These are phyloP conservation scores for Nigrograna mackinnonii DNA, from an alignment of 2,329 filamentous ascomycete genomes.

Conservation along the genomic window DNA sequence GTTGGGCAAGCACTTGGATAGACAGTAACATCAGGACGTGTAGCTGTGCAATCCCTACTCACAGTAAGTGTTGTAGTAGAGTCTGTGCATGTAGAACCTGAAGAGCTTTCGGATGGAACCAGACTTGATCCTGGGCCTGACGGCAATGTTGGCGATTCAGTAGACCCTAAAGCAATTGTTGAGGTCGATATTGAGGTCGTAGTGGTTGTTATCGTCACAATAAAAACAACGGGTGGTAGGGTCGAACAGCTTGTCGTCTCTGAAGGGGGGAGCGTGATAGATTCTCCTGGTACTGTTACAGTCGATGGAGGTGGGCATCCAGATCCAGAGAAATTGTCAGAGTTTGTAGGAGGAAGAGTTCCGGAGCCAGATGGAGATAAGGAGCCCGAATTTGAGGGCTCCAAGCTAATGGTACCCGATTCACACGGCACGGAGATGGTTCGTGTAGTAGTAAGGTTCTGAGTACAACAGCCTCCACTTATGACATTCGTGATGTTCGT, in stretches of 20 bases:
- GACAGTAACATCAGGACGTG: constrained; percentile 1
- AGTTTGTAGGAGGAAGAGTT: constrained; percentile 1
- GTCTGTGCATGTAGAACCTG: background rate
- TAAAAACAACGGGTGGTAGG: constrained; percentile 3
- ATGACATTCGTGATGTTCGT: constrained; percentile 4
- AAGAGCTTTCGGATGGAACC: background rate
- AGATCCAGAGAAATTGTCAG: background rate
- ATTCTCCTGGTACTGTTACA: constrained; percentile 1
- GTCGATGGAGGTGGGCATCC: constrained; percentile 5
- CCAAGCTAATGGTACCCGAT: too few species aligned
- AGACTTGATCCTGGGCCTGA: background rate
- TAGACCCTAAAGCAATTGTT: background rate
- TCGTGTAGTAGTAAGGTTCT: constrained; percentile 2
- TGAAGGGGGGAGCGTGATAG: background rate
- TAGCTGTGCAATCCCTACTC: background rate
- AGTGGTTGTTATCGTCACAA: constrained; percentile 4
- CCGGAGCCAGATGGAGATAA: too few species aligned
- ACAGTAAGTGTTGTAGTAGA: background rate
- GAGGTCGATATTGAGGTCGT: constrained; percentile 3
- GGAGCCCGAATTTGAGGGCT: too few species aligned
- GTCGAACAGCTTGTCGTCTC: constrained; percentile 1
- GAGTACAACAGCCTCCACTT: constrained; percentile 2
- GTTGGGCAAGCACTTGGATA: constrained; percentile 2
- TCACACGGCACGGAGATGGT: too few species aligned
- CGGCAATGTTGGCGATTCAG: background rate